These are phyloP conservation scores for Rhodotorula mucilaginosa DNA, from an alignment of 1,284 basidiomycete species.

Conservation along the genomic window DNA sequence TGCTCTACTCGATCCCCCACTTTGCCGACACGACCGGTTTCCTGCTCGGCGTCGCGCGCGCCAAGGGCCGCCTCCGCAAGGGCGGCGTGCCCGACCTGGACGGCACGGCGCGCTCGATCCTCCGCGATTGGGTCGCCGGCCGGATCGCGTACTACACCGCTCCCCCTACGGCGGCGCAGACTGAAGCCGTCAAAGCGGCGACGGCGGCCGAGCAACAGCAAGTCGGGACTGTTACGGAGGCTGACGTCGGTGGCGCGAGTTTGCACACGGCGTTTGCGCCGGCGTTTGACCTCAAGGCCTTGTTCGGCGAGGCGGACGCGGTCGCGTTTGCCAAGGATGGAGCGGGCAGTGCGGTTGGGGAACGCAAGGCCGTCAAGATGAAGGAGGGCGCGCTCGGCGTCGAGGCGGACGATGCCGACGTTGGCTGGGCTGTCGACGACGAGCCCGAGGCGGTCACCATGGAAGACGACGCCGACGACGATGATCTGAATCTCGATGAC, in stretches of 20 bases:
- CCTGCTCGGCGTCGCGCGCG: conserved; percentile 83
- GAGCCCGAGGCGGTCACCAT: conserved; percentile 8
- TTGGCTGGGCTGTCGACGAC: conserved; percentile 30
- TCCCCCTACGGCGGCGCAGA: conserved; percentile 70
- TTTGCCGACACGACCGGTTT: conserved; percentile 74
- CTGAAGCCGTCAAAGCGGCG: conserved; percentile 56
- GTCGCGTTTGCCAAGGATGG: conserved; percentile 63
- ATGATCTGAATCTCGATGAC: conserved; percentile 21
- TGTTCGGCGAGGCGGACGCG: conserved; percentile 71
- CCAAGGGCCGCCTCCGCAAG: conserved; percentile 78
- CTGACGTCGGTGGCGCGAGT: conserved; percentile 71
- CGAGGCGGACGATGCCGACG: conserved; percentile 38
- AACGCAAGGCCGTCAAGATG: conserved; percentile 40
- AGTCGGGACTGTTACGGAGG: conserved; percentile 62
- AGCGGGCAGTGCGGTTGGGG: conserved; percentile 47
- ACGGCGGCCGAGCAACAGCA: conserved; percentile 49
- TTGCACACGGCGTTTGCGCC: conserved; percentile 65
- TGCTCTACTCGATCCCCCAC: conserved; percentile 79
- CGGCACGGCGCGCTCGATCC: conserved; percentile 75
- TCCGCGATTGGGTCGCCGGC: conserved; percentile 94
- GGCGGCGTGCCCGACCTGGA: conserved; percentile 89
- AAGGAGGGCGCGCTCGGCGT: conserved; percentile 37
- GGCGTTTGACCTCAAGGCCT: conserved; percentile 69
- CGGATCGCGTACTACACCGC: conserved; percentile 85
- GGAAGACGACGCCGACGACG: conserved; percentile 11